Conservation (phyloP, 2,329 filamentous ascomycete species). For the Verticillium zaregamsianum region DNA sequence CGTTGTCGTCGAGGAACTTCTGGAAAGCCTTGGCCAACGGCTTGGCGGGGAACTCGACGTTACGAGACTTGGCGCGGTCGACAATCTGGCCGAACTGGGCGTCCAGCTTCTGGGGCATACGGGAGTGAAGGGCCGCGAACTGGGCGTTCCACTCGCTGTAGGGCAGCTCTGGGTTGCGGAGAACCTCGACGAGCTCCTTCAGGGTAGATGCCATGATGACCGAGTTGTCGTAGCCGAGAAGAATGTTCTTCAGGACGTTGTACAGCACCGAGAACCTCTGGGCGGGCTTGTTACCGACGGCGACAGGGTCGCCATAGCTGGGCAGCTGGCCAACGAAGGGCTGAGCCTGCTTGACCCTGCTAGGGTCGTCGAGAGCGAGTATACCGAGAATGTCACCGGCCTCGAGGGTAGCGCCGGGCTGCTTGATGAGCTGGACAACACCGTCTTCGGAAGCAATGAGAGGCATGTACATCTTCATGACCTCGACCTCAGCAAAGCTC, state of each 20-base stretch:
- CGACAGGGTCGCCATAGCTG: slow-evolving; percentile 76
- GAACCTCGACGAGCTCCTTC: slow-evolving; percentile 83
- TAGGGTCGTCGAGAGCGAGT: slow-evolving; percentile 88
- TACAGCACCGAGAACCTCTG: slow-evolving; percentile 79
- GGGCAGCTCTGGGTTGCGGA: slow-evolving; percentile 84
- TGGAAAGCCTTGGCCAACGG: slow-evolving; percentile 76
- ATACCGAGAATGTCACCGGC: slow-evolving; percentile 99
- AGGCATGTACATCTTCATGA: slow-evolving; percentile 99
- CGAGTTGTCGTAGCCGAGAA: slow-evolving; percentile 94
- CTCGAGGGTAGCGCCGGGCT: slow-evolving; percentile 94
- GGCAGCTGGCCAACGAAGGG: slow-evolving; percentile 90
- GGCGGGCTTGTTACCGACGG: slow-evolving; percentile 86
- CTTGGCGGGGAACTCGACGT: slow-evolving; percentile 88
- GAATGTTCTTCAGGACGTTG: slow-evolving; percentile 79
- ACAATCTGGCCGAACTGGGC: slow-evolving; percentile 77
- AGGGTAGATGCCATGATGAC: slow-evolving; percentile 88
- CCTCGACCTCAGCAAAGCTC: slow-evolving; percentile 93
- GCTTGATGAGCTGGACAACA: slow-evolving; percentile 97
- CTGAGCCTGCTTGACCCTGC: slow-evolving; percentile 92
- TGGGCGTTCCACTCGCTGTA: slow-evolving; percentile 97
- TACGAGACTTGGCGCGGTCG: slow-evolving; percentile 73
- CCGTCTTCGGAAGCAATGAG: slow-evolving; percentile 92
- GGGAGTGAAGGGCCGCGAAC: slow-evolving; percentile 91
- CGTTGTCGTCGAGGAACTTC: slow-evolving; percentile 86
- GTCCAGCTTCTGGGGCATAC: slow-evolving; percentile 94